Evolutionary conservation across 495 filamentous ascomycete genomes (phyloP).

Genomic region (Ramalina intermedia): DNA sequence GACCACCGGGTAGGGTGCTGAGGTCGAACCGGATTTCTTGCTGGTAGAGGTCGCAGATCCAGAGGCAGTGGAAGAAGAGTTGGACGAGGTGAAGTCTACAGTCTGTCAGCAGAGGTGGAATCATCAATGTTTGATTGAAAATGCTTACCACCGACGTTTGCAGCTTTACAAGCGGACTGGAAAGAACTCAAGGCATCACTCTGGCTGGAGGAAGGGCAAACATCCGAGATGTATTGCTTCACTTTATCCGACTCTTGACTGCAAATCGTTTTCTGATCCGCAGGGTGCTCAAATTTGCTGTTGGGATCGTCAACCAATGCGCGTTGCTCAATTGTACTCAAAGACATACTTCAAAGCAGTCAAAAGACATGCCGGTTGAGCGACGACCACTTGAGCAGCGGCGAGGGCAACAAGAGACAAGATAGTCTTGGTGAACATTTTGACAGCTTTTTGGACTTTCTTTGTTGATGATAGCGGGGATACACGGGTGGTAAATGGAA

Average conservation of each 20-base stretch:
- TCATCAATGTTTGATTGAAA: background rate
- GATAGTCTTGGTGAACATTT: slow-evolving; percentile 22
- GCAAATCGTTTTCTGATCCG: slow-evolving; percentile 16
- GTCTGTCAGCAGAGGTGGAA: background rate
- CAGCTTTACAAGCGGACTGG: slow-evolving; percentile 8
- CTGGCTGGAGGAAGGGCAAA: slow-evolving; percentile 7
- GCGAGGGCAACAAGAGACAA: slow-evolving; percentile 20
- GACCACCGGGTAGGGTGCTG: slow-evolving; percentile 12
- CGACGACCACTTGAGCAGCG: slow-evolving; percentile 18
- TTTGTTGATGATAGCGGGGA: background rate
- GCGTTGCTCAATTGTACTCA: background rate
- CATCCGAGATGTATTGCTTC: slow-evolving; percentile 9
- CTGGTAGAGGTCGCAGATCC: slow-evolving; percentile 3
- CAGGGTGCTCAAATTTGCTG: slow-evolving; percentile 23
- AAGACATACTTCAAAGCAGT: slow-evolving; percentile 25
- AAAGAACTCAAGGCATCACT: slow-evolving; percentile 5
- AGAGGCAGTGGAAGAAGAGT: slow-evolving; percentile 8
- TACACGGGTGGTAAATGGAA: background rate
- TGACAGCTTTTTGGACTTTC: slow-evolving; percentile 7
- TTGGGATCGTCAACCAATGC: slow-evolving; percentile 5
- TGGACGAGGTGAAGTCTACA: slow-evolving; percentile 2
- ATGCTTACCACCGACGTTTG: slow-evolving; percentile 5
- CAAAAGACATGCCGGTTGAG: slow-evolving; percentile 27
- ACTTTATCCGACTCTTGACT: slow-evolving; percentile 10
- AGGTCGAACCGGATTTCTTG: slow-evolving; percentile 1